Conservation (phyloP, 768 basidiomycete species). For the Russula dissimulans region DNA sequence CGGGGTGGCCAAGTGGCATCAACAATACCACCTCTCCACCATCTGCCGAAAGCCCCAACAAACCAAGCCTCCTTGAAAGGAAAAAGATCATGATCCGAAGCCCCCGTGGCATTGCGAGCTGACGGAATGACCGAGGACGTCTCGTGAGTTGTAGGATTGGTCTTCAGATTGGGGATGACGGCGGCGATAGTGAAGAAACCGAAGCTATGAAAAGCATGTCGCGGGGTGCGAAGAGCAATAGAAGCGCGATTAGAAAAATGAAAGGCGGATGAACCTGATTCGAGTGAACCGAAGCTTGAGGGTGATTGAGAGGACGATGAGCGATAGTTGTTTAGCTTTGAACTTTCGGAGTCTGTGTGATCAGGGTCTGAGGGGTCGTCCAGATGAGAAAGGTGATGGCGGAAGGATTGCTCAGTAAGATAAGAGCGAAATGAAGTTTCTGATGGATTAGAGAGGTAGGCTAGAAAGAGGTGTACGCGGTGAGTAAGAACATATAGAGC, state of each 20-base stretch:
- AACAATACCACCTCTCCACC: conserved; percentile 82
- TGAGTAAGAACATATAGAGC: conserved; percentile 17
- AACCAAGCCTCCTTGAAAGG: conserved; percentile 77
- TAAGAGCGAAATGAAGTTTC: conserved; percentile 91
- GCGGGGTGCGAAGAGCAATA: conserved; percentile 86
- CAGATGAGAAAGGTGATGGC: conserved; percentile 82
- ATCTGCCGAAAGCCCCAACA: conserved; percentile 82
- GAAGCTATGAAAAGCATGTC: conserved; percentile 79
- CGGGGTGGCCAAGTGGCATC: conserved; percentile 68
- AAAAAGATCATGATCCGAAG: conserved; percentile 34
- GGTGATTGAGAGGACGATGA: conserved; percentile 18
- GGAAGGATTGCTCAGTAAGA: conserved; percentile 96
- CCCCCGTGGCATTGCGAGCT: not conserved
- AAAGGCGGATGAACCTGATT: conserved; percentile 39
- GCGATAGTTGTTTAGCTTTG: conserved; percentile 17
- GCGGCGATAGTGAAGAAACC: conserved; percentile 82
- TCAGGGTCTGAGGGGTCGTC: conserved; percentile 59
- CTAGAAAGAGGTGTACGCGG: conserved; percentile 35
- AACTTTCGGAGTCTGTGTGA: conserved; percentile 25
- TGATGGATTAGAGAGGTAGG: conserved; percentile 90
- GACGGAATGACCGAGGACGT: conserved; percentile 11
- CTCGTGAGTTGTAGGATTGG: conserved; percentile 13
- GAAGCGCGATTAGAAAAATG: conserved; percentile 92
- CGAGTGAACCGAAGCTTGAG: conserved; percentile 19
- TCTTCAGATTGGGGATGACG: conserved; percentile 44